Base-by-base conservation (phyloP, 2,329 filamentous ascomycete genomes). In the Verticillium longisporum region DNA sequence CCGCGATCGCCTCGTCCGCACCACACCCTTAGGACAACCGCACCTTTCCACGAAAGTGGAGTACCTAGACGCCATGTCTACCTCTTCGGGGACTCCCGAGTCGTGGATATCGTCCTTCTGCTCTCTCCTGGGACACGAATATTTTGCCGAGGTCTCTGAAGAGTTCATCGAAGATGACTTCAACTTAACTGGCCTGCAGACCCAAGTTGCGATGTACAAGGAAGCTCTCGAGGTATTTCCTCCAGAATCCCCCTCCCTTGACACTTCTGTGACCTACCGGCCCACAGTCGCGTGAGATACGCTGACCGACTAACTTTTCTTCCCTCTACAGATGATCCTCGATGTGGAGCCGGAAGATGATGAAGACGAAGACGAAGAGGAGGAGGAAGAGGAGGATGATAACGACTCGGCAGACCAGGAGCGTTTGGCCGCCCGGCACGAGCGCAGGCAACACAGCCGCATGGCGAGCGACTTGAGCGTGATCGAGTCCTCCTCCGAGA, bases 151-250 rank as follows among this genome's bases (percentile, higher is more conserved):
- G 80, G 94, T 99, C 58, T 95, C 92, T 55, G 95, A 99, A 78
- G 95, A 99, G 72, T 99, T 99, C 70, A 98, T 99, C 72, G 95
- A 99, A 76, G 95, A 99, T 86, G 95, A 99, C 76, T 99, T 99
- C 83, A 99, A 99, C 77, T 82, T 99, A 66, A 99, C 95, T 1
- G 95, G 95, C 57, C 82, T 99, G 70, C 92, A 97, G 76, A 90
- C 88, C 63, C 94, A 98, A 78, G 95, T 99, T 59, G 89, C 92
- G 66, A 97, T 97, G 91, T 99, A 99, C 77, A 99, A 98, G 77
- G 95, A 99, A 78, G 95, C 95, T 13, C 80, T 99, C 65, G 95
- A 99, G 81, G 86, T 88, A 77, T 64, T 53, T 34, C 50, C 33
- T 36, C 38, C 21, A 34, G 6, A 15, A 13, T 59, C 38, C 21